Percentiles rank a stretch among this genome's conserved stretches.
These are phyloP conservation scores for Pythium folliculosum DNA, from an alignment of 352 stramenopile species.

Conservation along the genomic window DNA sequence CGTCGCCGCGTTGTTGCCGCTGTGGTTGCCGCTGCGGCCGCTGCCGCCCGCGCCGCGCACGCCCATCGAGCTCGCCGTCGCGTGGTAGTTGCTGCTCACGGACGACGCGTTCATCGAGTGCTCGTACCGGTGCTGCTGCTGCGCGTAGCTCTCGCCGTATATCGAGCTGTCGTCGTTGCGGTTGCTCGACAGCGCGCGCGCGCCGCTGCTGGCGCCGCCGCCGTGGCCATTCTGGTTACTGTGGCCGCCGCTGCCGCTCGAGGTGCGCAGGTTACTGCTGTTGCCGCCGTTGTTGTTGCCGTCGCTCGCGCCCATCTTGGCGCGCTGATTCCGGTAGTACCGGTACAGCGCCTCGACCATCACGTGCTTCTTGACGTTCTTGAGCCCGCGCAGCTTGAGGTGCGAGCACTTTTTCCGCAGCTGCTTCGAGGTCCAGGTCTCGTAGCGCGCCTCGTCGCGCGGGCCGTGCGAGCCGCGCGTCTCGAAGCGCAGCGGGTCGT, in stretches of 20 bases:
- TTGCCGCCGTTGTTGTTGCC: background rate
- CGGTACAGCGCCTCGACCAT: constrained; percentile 83
- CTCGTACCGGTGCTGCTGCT: constrained; percentile 20
- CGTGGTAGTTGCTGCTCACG: constrained; percentile 16
- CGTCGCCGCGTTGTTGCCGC: constrained; percentile 2
- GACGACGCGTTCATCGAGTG: constrained; percentile 13
- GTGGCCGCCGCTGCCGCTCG: constrained; percentile 15
- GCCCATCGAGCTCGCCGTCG: background rate
- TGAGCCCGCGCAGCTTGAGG: constrained; percentile 74
- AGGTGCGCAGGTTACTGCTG: background rate
- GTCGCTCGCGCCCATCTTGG: constrained; percentile 34
- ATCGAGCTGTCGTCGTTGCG: constrained; percentile 14
- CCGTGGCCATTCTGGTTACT: constrained; percentile 11
- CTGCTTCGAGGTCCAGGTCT: constrained; percentile 85
- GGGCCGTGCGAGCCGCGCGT: constrained; percentile 51
- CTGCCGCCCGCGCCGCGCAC: background rate
- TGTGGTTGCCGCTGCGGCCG: background rate
- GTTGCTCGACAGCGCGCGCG: background rate
- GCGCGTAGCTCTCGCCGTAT: constrained; percentile 11
- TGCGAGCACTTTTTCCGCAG: constrained; percentile 82
- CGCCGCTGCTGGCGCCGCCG: constrained; percentile 2
- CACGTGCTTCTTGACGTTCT: constrained; percentile 88
- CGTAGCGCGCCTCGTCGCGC: constrained; percentile 62
- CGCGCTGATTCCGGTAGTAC: constrained; percentile 70
- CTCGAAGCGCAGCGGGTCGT: constrained; percentile 30